Base-by-base conservation (phyloP, 2,329 filamentous ascomycete species). In the Laburnicola sp. region DNA sequence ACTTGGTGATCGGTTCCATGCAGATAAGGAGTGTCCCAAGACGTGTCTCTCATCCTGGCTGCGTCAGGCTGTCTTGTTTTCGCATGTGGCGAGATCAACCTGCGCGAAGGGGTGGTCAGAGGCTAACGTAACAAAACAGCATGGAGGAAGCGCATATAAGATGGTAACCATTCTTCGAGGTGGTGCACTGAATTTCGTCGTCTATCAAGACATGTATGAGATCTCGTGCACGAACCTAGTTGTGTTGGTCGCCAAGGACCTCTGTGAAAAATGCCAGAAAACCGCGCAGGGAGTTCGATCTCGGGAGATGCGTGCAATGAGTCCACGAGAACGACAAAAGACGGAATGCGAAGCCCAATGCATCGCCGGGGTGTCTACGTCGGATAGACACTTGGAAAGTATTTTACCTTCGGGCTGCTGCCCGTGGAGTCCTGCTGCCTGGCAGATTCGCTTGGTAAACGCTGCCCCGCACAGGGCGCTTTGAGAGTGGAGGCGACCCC, bases 1-100 rank as follows among this genome's bases (percentile, higher is more conserved):
- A 28, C 40, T 35, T 48, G 36, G 27, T 39, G 25, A 16, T 39
- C 37, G 21, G 27, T 32, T 25, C 36, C 36, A 42, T 48, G 45
- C 21, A 48, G 11, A 31, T 48, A 48, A 31, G 45, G 45, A 23
- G 37, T 48, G 37, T 48, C 37, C 36, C 36, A 48, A 16, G 45
- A 48, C 25, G 28, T 35, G 25, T 48, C 45, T 32, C 32, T 35
- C 45, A 48, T 48, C 8, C 6, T 42, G n/a, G 6, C 34, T 37
- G 6, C 34, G n/a, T 37, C 21, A 7, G n/a, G n/a, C n/a, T 16
- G 34, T 7, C 5, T 6, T 37, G 34, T 5, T 37, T 37, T 22
- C 34, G 34, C 6, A 37, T 37, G 34, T 37, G 34, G n/a, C 34
- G 6, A 6, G 34, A 37, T 37, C 34, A 16, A n/a, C 34, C 34